Evolutionary conservation across 208 protist genomes (phyloP), one percentile per base, ranked within the genome.

Genomic region (Wallacemonas rigidus): DNA sequence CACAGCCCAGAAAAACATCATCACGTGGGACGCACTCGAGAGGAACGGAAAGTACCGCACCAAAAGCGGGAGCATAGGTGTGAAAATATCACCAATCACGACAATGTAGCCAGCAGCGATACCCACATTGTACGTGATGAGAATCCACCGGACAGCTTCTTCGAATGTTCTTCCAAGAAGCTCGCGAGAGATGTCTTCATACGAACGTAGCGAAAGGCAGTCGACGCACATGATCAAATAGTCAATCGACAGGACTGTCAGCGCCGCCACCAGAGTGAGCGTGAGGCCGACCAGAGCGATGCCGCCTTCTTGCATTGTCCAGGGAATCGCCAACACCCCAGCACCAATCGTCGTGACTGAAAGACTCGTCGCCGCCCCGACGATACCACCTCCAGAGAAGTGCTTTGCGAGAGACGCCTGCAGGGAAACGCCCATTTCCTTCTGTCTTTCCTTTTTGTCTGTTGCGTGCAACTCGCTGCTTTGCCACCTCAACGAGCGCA

Each of bases 81-180:
- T 80, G 67, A 93, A 84, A 53, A 93, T 89, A 38, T 90, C 86
- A 12, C 86, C 77, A 67, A 91, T 77, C 26, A 91, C 86, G n/a
- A 93, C 86, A 63, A 93, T 87, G 74, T 93, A 93, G 41, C 88
- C 86, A 4, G 82, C 78, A 2, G 86, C 80, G n/a, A 88, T 88
- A 43, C 88, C 88, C 56, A 87, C 58, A 61, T 72, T 91, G 71
- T 90, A 91, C 2, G 87, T 57, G 48, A 93, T 91, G 38, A 93
- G 80, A 68, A 93, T 82, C 88, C 88, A 93, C 1, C 88, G 85
- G 40, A 84, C 80, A 43, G 74, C 61, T 67, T 91, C 80, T 61
- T 91, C 88, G 73, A 81, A 91, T 2, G 70, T 72, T 17, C 80
- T 80, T 15, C 88, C 88, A 9, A 95, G 75, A n/a, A 93, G 72